A percentile compares a stretch with the other conserved stretches of the same genome.
Conservation (phyloP, 306 rosid genomes). For the Dicorynia guianensis region DNA sequence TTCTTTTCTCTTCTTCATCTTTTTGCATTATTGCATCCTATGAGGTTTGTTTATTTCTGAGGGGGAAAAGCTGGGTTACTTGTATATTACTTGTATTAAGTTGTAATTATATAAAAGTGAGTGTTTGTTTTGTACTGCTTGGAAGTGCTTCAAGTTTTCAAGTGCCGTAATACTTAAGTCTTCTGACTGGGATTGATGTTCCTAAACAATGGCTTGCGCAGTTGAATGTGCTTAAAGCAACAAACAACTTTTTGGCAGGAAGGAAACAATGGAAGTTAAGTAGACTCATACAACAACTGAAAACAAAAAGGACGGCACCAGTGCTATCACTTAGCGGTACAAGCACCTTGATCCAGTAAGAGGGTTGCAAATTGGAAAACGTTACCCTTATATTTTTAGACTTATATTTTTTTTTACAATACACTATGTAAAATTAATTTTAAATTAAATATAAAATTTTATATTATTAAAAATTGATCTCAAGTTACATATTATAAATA, state of each 20-base stretch:
- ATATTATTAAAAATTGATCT: no score
- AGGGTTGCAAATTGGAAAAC: no score
- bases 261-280: conserved; percentile 22
- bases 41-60: conserved; percentile 58
- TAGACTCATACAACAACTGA: conserved; percentile 18
- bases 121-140: conserved; percentile 47
- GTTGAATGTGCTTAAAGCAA: conserved; percentile 44
- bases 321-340: not conserved
- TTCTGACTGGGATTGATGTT: not conserved
- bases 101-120: conserved; percentile 60
- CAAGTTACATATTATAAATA: no score
- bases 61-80: conserved; percentile 47
- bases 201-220: conserved; percentile 5
- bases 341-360: not conserved
- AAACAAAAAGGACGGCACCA: conserved; percentile 2
- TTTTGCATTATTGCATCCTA: conserved; percentile 48
- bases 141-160: not conserved
- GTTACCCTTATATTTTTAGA: no score
- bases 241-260: conserved; percentile 37
- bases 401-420: no score
- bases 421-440: no score
- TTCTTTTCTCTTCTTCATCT: conserved; percentile 32
- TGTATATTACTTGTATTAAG: conserved; percentile 56
- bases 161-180: not conserved
- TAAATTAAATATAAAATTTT: no score